These are phyloP conservation scores for Dactylonectria macrodidyma DNA, from an alignment of 2,329 filamentous ascomycete species.

Conservation along the genomic window DNA sequence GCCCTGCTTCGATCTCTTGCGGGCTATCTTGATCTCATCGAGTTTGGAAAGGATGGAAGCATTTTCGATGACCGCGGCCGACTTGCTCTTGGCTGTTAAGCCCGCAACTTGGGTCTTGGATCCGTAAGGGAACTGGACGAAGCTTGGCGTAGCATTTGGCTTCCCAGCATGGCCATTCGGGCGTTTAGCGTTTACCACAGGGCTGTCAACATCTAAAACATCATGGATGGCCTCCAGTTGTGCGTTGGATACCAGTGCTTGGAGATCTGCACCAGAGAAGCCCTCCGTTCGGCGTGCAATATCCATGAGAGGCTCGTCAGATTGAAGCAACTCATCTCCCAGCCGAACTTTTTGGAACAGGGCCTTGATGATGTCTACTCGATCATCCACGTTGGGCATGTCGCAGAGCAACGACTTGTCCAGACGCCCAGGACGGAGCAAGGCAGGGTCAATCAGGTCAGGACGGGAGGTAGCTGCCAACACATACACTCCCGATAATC, in stretches of 20 bases:
- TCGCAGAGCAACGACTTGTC: slow-evolving; percentile 96
- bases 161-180: slow-evolving; percentile 53
- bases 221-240: slow-evolving; percentile 98
- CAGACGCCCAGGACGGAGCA: slow-evolving; percentile 90
- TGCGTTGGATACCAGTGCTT: slow-evolving; percentile 95
- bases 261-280: slow-evolving; percentile 94
- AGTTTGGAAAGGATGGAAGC: slow-evolving; percentile 87
- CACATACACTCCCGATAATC: slow-evolving; percentile 94
- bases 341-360: slow-evolving; percentile 87
- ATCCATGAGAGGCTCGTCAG: slow-evolving; percentile 73
- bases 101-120: slow-evolving; percentile 64
- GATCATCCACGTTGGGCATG: slow-evolving; percentile 84
- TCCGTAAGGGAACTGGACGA: slow-evolving; percentile 89
- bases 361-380: slow-evolving; percentile 89
- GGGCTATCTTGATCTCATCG: slow-evolving; percentile 80
- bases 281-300: slow-evolving; percentile 87
- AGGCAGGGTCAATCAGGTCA: slow-evolving; percentile 94
- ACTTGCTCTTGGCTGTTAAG: slow-evolving; percentile 63
- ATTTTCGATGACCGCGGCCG: slow-evolving; percentile 78
- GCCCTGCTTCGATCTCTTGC: slow-evolving; percentile 62
- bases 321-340: slow-evolving; percentile 73
- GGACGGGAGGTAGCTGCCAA: slow-evolving; percentile 94
- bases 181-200: slow-evolving; percentile 55
- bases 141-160: slow-evolving; percentile 63
- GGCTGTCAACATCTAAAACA: slow-evolving; percentile 74